phyloP scores from a whole-genome alignment of 148 eudicot genomes.

The Nyssa sinensis region DNA sequence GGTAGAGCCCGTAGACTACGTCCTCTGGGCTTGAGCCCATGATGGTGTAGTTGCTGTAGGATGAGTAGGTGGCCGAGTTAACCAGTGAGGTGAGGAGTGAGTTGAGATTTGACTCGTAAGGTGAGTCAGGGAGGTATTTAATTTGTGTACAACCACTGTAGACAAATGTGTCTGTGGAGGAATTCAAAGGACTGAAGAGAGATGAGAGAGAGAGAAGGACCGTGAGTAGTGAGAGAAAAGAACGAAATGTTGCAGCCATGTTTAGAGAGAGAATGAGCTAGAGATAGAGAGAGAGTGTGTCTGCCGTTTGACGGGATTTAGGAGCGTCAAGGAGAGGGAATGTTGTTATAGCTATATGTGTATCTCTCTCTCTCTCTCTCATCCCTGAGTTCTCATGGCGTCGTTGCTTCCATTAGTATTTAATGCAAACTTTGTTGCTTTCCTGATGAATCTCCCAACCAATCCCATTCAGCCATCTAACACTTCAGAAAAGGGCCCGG shows the following conservation, averaged over 20 bases:
- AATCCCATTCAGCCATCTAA: no score
- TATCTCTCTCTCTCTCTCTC: no score
- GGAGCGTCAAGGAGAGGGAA: not conserved
- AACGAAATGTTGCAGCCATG: conserved; percentile 9
- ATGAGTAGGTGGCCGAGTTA: conserved; percentile 56
- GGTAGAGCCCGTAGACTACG: conserved; percentile 54
- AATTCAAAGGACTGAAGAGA: not conserved
- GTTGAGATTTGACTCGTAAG: conserved; percentile 48
- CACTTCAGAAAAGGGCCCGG: no score
- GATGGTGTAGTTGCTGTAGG: conserved; percentile 49
- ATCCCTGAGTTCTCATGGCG: no score
- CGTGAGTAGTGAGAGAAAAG: conserved; percentile 3
- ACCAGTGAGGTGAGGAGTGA: conserved; percentile 51
- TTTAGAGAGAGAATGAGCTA: conserved; percentile 5
- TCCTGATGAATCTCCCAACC: no score
- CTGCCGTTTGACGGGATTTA: not conserved
- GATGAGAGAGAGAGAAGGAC: conserved; percentile 22
- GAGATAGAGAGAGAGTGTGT: not conserved
- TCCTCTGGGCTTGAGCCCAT: conserved; percentile 32
- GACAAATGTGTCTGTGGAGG: conserved; percentile 34
- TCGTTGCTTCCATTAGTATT: no score
- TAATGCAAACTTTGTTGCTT: not conserved
- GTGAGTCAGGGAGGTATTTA: conserved; percentile 37
- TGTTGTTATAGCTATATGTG: no score
- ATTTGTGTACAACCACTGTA: conserved; percentile 56